Evolutionary conservation across 805 yeast genomes (phyloP).

Genomic region (Myxozyma kluyveri): DNA sequence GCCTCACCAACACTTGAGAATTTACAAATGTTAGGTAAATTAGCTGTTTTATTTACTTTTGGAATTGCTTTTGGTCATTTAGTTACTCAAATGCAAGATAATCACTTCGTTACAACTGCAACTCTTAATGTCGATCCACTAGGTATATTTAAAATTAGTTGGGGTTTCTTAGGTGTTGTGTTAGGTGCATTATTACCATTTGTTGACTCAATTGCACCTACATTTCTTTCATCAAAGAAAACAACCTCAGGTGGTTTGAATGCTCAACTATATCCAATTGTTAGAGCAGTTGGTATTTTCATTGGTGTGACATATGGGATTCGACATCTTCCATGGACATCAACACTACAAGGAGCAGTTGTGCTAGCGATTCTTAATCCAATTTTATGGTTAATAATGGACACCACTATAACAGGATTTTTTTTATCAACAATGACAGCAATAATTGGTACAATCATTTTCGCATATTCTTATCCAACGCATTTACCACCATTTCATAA

Average conservation of each 20-base stretch:
- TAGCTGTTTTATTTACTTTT: slow-evolving; percentile 30
- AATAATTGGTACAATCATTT: slow-evolving; percentile 35
- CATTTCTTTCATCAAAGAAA: slow-evolving; percentile 14
- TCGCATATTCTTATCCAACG: slow-evolving; percentile 32
- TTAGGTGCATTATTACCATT: slow-evolving; percentile 36
- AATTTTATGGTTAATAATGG: slow-evolving; percentile 42
- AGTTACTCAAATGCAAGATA: slow-evolving; percentile 35
- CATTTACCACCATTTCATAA: slow-evolving; percentile 28
- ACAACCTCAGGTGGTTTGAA: slow-evolving; percentile 13
- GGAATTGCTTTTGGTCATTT: slow-evolving; percentile 38
- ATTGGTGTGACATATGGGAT: slow-evolving; percentile 43
- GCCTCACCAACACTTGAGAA: neutral
- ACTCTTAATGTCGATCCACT: slow-evolving; percentile 31
- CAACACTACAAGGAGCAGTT: slow-evolving; percentile 39
- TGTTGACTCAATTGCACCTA: slow-evolving; percentile 30
- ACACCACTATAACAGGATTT: slow-evolving; percentile 41
- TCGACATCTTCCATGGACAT: slow-evolving; percentile 40
- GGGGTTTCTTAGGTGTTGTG: slow-evolving; percentile 36
- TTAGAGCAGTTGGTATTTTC: slow-evolving; percentile 42
- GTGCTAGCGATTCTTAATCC: slow-evolving; percentile 42
- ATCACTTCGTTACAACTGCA: slow-evolving; percentile 32
- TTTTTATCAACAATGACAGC: slow-evolving; percentile 37
- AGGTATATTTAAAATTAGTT: slow-evolving; percentile 31
- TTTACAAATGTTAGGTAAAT: slow-evolving; percentile 18
- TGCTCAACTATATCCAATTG: slow-evolving; percentile 34